Evolutionary conservation across 108 stramenopile species (phyloP).

Genomic region (Cyclostephanos tholiformis): DNA sequence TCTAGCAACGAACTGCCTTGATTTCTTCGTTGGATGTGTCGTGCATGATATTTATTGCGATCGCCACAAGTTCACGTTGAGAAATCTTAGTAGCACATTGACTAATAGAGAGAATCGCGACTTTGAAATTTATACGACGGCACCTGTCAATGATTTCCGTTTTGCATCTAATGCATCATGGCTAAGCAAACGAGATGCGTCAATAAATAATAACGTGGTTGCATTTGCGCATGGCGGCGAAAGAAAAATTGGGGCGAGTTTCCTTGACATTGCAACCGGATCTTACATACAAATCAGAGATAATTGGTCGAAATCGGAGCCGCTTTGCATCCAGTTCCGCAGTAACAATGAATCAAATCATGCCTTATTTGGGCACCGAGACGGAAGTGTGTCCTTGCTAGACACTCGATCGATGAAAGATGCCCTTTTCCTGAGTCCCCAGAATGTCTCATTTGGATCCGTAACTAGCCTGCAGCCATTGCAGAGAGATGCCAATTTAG

Average conservation of each 20-base stretch:
- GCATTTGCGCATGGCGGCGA: slow-evolving; percentile 36
- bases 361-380: slow-evolving; percentile 31
- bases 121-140: not conserved
- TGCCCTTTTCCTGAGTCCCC: slow-evolving; percentile 2
- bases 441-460: slow-evolving; percentile 33
- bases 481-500: slow-evolving; percentile 13
- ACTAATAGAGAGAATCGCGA: not conserved
- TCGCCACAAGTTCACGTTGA: slow-evolving; percentile 13
- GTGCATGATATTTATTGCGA: slow-evolving; percentile 15
- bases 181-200: not conserved
- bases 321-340: slow-evolving; percentile 30
- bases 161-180: slow-evolving; percentile 10
- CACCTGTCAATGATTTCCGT: slow-evolving; percentile 34
- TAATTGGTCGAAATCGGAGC: slow-evolving; percentile 17
- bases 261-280: slow-evolving; percentile 14
- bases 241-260: slow-evolving; percentile 7
- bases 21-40: slow-evolving; percentile 8
- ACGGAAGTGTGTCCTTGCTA: slow-evolving; percentile 31
- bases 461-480: slow-evolving; percentile 27
- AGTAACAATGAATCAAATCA: not conserved
- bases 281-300: not conserved
- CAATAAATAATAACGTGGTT: not conserved
- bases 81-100: not conserved
- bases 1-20: slow-evolving; percentile 1
- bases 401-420: slow-evolving; percentile 30